phyloP scores from a whole-genome alignment of 257 asterid species.

The Gentiana straminea region DNA sequence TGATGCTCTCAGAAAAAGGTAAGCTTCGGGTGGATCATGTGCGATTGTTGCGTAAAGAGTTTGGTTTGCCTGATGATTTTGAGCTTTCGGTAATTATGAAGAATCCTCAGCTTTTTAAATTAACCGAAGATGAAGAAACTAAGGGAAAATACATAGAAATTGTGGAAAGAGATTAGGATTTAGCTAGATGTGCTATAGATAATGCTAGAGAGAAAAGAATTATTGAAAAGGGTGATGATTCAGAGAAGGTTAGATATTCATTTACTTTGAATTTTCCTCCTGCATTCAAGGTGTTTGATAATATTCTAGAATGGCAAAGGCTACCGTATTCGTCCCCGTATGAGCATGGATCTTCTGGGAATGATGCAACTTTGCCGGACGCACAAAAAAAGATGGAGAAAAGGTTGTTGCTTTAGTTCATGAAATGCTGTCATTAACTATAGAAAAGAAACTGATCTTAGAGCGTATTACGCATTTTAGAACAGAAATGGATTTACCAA shows the following conservation, averaged over 20 bases:
- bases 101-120: slow-evolving; percentile 50
- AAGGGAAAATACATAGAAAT: slow-evolving; percentile 64
- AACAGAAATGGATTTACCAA: slow-evolving; percentile 65
- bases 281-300: slow-evolving; percentile 73
- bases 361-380: slow-evolving; percentile 72
- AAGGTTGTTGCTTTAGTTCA: slow-evolving; percentile 78
- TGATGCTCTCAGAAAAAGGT: slow-evolving; percentile 59
- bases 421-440: slow-evolving; percentile 52
- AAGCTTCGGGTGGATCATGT: slow-evolving; percentile 69
- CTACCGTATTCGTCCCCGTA: slow-evolving; percentile 88
- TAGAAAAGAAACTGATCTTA: slow-evolving; percentile 66
- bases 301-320: slow-evolving; percentile 92
- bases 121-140: slow-evolving; percentile 72
- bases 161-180: slow-evolving; percentile 43
- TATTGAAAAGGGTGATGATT: slow-evolving; percentile 40
- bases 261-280: slow-evolving; percentile 77
- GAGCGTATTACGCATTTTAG: slow-evolving; percentile 83
- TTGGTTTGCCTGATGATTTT: slow-evolving; percentile 83
- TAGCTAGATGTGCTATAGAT: slow-evolving; percentile 64
- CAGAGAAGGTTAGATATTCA: slow-evolving; percentile 67
- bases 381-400: slow-evolving; percentile 91
- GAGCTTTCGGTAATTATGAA: slow-evolving; percentile 60
- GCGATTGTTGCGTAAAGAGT: slow-evolving; percentile 63
- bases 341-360: slow-evolving; percentile 49
- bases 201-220: slow-evolving; percentile 55